A percentile compares a stretch with the other conserved stretches of the same genome.
phyloP scores from a whole-genome alignment of 306 rosid species.

The Prunus davidiana region DNA sequence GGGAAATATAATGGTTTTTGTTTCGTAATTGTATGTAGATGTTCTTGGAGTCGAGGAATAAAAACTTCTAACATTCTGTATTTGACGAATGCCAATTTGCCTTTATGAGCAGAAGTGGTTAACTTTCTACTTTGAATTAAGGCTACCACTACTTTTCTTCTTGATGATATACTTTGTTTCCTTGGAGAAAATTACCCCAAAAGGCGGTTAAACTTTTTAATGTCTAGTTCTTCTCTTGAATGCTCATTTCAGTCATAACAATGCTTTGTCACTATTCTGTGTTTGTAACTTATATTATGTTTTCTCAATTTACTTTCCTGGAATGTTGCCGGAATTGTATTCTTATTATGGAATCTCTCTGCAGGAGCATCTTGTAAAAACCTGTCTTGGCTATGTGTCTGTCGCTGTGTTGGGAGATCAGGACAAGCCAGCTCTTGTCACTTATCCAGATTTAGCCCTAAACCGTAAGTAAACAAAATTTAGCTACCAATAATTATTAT shows the following conservation, averaged over 20 bases:
- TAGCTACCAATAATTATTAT: background rate
- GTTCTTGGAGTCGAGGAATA: background rate
- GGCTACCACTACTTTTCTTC: conserved; percentile 5
- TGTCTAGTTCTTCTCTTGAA: background rate
- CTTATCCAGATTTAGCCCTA: conserved; percentile 92
- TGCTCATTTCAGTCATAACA: background rate
- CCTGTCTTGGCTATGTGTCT: conserved; percentile 63
- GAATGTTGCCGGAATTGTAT: conserved; percentile 15
- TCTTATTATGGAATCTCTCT: conserved; percentile 17
- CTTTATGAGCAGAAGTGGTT: conserved; percentile 4
- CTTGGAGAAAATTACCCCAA: background rate
- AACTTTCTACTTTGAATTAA: conserved; percentile 10
- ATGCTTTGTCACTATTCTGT: background rate
- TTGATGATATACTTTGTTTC: background rate
- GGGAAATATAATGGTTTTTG: background rate
- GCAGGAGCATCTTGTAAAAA: conserved; percentile 84
- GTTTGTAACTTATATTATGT: background rate
- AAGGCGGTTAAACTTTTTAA: background rate
- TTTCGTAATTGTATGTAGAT: background rate
- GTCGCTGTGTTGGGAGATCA: conserved; percentile 87
- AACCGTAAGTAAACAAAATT: conserved; percentile 59
- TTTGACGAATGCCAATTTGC: conserved; percentile 6
- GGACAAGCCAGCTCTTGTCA: conserved; percentile 90
- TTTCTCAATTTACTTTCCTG: conserved; percentile 13
- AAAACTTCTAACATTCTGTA: background rate